Base-by-base conservation (phyloP, 2,329 filamentous ascomycete genomes). In the Botrytis sinoallii region DNA sequence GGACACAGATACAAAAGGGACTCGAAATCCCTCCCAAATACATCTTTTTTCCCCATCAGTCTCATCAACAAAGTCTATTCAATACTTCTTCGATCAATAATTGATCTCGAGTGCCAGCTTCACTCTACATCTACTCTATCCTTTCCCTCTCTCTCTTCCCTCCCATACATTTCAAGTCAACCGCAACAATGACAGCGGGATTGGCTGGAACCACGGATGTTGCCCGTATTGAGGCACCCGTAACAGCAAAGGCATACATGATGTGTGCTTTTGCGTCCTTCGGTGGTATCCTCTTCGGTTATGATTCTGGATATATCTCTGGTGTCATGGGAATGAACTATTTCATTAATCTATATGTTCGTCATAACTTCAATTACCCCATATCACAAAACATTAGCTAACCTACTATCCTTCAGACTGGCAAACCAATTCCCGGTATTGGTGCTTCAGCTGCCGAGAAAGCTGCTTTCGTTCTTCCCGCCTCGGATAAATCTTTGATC, bases 261-360 rank as follows among this genome's bases (percentile, higher is more conserved):
- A 87, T 92, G 80, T 92, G 90, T 82, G 90, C 89, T 76, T 92
- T 92, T 76, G 90, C 90, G 75, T 89, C 90, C 48, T 91, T 92
- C 75, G 90, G 90, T 79, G 90, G 89, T 82, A 79, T 80, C 73
- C 78, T 80, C 77, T 81, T 81, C 83, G 92, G 92, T 68, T 94
- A 92, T 83, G 92, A 94, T 79, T 92, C 91, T 60, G 92, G 92
- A 78, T 92, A 92, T 84, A 92, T 93, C 85, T 90, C 89, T 81
- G 89, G 89, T 81, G 78, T 79, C 16, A 76, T 80, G 76, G 82
- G 84, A 75, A 86, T 90, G 79, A 84, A 87, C 78, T 84, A 85
- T 74, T 75, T 79, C 42, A 81, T 77, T 42, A 71, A 74, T 59
- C 74, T 78, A 32, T 79, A 76, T 67, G 76, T 76, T 35, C 75